Evolutionary conservation across 495 filamentous ascomycete genomes (phyloP).

Genomic region (Penicillium parvum): DNA sequence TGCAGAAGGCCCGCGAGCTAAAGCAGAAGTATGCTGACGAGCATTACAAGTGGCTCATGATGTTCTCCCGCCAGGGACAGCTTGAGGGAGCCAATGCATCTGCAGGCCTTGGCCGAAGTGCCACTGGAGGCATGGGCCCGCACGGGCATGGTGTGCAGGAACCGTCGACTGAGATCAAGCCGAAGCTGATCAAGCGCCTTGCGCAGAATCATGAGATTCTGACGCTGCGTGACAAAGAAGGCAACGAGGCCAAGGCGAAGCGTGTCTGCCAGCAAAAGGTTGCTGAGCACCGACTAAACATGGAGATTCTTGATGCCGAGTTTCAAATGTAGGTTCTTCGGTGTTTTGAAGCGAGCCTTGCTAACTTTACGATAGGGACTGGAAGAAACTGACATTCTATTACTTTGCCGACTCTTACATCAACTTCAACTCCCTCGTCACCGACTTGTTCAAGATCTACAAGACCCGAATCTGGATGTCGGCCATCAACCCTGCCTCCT

Average conservation of each 20-base stretch:
- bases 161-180: conserved; percentile 75
- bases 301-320: conserved; percentile 99
- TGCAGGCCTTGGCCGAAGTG: conserved; percentile 52
- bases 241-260: conserved; percentile 95
- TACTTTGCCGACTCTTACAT: conserved; percentile 98
- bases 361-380: conserved; percentile 77
- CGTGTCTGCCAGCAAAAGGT: conserved; percentile 95
- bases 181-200: conserved; percentile 91
- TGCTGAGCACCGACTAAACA: conserved; percentile 85
- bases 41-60: conserved; percentile 95
- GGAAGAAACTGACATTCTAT: conserved; percentile 98
- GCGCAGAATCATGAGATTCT: conserved; percentile 88
- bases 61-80: conserved; percentile 73
- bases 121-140: conserved; percentile 70
- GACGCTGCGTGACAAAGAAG: conserved; percentile 87
- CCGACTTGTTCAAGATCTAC: conserved; percentile 97
- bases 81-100: conserved; percentile 57
- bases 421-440: conserved; percentile 97
- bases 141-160: conserved; percentile 72
- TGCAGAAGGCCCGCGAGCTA: conserved; percentile 76
- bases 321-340: conserved; percentile 81
- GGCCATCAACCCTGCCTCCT: conserved; percentile 95
- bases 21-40: conserved; percentile 88
- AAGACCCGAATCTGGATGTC: conserved; percentile 99
- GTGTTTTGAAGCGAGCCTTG: too few relatives aligned